Conservation (phyloP, 169 alveolate genomes). For the Eimeria acervulina region DNA sequence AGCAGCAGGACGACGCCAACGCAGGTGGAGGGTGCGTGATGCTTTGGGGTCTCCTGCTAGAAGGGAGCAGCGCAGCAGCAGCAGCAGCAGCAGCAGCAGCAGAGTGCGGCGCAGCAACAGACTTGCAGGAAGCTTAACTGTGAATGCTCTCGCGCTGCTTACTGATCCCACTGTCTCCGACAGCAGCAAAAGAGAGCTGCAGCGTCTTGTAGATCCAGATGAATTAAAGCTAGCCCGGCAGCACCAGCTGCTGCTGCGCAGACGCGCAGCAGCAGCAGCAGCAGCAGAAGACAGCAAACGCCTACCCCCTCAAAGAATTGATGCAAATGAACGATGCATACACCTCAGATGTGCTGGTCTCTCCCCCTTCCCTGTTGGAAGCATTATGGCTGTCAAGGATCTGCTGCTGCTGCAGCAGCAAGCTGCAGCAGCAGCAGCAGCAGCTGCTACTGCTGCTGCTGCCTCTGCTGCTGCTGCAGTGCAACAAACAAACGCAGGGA, state of each 20-base stretch:
- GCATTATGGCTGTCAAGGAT: too few species aligned
- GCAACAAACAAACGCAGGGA: neutral
- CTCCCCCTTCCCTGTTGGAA: neutral
- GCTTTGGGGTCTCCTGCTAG: conserved; percentile 19
- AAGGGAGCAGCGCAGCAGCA: too few species aligned
- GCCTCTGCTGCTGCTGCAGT: conserved; percentile 7
- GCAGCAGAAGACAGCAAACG: conserved; percentile 59
- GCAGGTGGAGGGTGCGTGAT: neutral
- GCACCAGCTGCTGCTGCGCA: conserved; percentile 31
- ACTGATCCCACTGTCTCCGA: conserved; percentile 30
- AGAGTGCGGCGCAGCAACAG: conserved; percentile 44
- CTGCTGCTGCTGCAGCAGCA: too few species aligned
- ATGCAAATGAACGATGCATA: neutral
- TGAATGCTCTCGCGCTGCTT: conserved; percentile 35
- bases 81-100: conserved; percentile 32
- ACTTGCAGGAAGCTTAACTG: conserved; percentile 45
- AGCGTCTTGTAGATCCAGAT: conserved; percentile 36
- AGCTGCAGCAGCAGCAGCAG: too few species aligned
- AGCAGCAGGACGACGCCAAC: conserved; percentile 25
- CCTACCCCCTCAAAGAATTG: neutral
- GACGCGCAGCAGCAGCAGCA: too few species aligned
- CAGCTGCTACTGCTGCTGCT: conserved; percentile 24
- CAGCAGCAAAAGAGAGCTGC: conserved; percentile 33
- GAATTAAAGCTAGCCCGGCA: conserved; percentile 38
- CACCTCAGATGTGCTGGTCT: neutral